Conservation (phyloP, 2,329 filamentous ascomycete genomes). For the Calonectria pauciramosa region DNA sequence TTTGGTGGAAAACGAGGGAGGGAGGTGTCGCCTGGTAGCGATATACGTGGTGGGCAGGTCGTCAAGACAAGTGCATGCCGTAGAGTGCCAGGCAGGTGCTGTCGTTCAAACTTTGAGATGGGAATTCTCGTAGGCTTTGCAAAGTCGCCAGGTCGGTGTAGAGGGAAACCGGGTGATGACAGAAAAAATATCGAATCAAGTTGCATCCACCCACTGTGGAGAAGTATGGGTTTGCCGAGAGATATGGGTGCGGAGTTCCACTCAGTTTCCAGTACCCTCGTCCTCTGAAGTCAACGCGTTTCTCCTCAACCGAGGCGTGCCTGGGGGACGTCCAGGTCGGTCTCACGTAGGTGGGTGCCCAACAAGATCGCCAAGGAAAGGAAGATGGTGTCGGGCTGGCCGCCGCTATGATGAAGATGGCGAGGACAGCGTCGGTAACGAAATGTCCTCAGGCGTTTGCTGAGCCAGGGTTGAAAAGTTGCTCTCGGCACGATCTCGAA, state of each 20-base stretch:
- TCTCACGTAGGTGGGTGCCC: not conserved
- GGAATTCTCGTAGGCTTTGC: not conserved
- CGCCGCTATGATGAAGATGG: not conserved
- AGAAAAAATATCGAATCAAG: constrained; percentile 1
- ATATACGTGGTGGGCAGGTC: not conserved
- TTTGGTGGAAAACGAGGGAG: not conserved
- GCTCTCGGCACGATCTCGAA: not conserved
- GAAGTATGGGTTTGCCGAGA: constrained; percentile 5
- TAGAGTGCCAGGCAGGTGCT: not conserved
- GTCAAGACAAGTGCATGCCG: constrained; percentile 3
- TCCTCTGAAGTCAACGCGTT: not conserved
- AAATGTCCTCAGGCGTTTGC: not conserved
- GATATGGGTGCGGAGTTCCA: constrained; percentile 9
- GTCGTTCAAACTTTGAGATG: not conserved
- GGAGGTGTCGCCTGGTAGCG: not conserved
- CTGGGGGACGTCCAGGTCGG: not conserved
- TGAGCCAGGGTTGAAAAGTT: not conserved
- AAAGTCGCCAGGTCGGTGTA: constrained; percentile 8
- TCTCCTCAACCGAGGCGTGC: not conserved
- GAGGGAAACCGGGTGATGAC: constrained; percentile 2
- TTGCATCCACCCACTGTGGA: not conserved
- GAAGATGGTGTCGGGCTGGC: not conserved
- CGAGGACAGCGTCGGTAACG: not conserved
- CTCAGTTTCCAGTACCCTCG: not conserved
- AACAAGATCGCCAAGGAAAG: not conserved